Conservation (phyloP, 2,329 filamentous ascomycete genomes). For the Malbranchea zuffiana region DNA sequence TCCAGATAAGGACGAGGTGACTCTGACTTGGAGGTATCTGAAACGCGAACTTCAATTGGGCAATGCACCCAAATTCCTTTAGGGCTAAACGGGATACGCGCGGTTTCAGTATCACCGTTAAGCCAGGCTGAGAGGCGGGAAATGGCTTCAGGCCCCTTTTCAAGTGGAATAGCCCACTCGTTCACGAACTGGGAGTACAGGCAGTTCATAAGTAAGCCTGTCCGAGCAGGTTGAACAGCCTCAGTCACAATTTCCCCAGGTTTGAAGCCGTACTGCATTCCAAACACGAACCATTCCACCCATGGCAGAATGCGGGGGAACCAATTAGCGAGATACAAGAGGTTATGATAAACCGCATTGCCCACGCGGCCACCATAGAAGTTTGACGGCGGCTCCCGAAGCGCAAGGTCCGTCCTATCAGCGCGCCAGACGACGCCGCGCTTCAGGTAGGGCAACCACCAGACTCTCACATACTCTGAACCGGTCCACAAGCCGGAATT, state of each 20-base stretch:
- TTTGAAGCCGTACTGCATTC: slow-evolving; percentile 90
- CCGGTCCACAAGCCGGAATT: slow-evolving; percentile 64
- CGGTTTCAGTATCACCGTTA: slow-evolving; percentile 57
- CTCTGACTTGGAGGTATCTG: slow-evolving; percentile 49
- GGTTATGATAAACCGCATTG: slow-evolving; percentile 82
- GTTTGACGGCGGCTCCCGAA: slow-evolving; percentile 49
- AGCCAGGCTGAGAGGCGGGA: slow-evolving; percentile 77
- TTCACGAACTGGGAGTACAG: slow-evolving; percentile 98
- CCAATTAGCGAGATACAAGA: slow-evolving; percentile 70
- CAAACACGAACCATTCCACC: slow-evolving; percentile 94
- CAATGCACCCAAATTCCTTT: slow-evolving; percentile 73
- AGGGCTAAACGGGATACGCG: slow-evolving; percentile 69
- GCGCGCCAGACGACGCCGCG: slow-evolving; percentile 83
- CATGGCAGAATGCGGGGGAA: slow-evolving; percentile 69
- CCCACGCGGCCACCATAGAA: slow-evolving; percentile 78
- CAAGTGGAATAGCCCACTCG: slow-evolving; percentile 87
- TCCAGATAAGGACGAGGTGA: slow-evolving; percentile 57
- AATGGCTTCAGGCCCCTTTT: slow-evolving; percentile 78
- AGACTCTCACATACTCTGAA: slow-evolving; percentile 82
- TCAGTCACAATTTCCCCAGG: slow-evolving; percentile 51
- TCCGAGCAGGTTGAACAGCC: slow-evolving; percentile 69
- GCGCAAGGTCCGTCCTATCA: slow-evolving; percentile 58
- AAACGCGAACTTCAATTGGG: slow-evolving; percentile 83
- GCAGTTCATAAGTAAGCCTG: slow-evolving; percentile 89
- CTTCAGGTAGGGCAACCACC: slow-evolving; percentile 93